Base-by-base conservation (phyloP, 805 yeast genomes). In the Starmerella lactis-condensi region DNA sequence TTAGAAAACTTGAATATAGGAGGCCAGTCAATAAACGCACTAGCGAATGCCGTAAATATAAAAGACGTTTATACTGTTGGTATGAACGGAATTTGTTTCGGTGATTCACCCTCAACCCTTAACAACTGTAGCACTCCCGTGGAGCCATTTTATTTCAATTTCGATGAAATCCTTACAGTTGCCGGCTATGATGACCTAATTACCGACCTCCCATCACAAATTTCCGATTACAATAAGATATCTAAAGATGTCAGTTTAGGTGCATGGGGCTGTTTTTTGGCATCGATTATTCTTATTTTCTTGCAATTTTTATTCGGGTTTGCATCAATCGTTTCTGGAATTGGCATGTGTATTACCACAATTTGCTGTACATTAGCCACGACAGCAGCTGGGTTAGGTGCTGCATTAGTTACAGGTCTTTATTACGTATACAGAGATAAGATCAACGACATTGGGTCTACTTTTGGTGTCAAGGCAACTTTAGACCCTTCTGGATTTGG, bases 51-150 rank as follows among this genome's bases (percentile, higher is more conserved):
- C 6, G 39, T 59, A 3, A 65, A 65, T 2, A 42, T 69, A 6
- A 48, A 65, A 3, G 62, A 61, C 26, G 55, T 64, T 18, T 67
- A 66, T 41, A 59, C 65, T 11, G 54, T 70, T 21, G 76, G 78
- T 22, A 52, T 68, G 41, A 72, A 75, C 67, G 74, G 75, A 16
- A 72, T 68, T 52, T 73, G 82, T 50, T 43, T 56, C 32, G 74
- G 71, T 7, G 2, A 13, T 15, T 40, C 45, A 34, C 30, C 41
- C 36, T 28, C 37, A 20, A 28, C 42, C 30, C 51, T 41, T 23
- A 47, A 19, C 35, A 35, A 23, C 43, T 77, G 91, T 51, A 54
- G 66, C 11, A 44, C 57, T 7, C 68, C 83, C 14, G 51, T 57
- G 35, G 57, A 67, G 3, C 68, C 69, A 40, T 77, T 60, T 50